Evolutionary conservation across 176 grass and related monocot species (phyloP), one percentile per base, ranked within the genome.

Genomic region (Typha latifolia): DNA sequence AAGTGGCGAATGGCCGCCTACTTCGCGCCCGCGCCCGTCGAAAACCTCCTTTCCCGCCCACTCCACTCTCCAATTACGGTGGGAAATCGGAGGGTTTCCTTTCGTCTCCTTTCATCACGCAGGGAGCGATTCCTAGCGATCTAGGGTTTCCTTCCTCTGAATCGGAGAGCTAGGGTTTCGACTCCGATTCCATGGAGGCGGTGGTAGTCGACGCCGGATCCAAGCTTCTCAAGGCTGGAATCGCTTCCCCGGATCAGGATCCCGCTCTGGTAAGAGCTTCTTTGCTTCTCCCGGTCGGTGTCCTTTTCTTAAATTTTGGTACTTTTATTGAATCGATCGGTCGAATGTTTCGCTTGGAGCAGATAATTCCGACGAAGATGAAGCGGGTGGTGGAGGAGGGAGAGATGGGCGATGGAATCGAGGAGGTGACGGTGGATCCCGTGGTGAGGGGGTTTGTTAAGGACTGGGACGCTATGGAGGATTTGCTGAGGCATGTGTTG

Each of bases 291-390:
- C n/a, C 62, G 5, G 15, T 18, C 19, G 52, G 15, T 20, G 6
- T 57, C 8, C 32, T 24, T 14, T 20, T 48, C 3, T 23, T 32
- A 24, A 32, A 49, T 32, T 67, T 49, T 0, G 12, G 13, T 21
- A 13, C 0, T 26, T 69, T 49, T 59, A 4, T 70, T 21, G 32
- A 20, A 51, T 61, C n/a, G 61, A 48, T 14, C 6, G 2, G 29
- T 18, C 48, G 31, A 62, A 20, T 34, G 47, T 5, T 64, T 12
- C 14, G 61, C 64, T 14, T 51, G 32, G 21, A 47, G 56, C 48
- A 99, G 94, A 87, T 99, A 74, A 87, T 99, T 62, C 94, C 89
- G 32, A 87, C 89, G 78, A 90, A 87, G 84, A 99, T 99, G 94
- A 99, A 90, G 79, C 51, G 63, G 49, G 73, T 87, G 32, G 59